Evolutionary conservation across 2,329 filamentous ascomycete species (phyloP).

Genomic region (Fusarium newnesense): DNA sequence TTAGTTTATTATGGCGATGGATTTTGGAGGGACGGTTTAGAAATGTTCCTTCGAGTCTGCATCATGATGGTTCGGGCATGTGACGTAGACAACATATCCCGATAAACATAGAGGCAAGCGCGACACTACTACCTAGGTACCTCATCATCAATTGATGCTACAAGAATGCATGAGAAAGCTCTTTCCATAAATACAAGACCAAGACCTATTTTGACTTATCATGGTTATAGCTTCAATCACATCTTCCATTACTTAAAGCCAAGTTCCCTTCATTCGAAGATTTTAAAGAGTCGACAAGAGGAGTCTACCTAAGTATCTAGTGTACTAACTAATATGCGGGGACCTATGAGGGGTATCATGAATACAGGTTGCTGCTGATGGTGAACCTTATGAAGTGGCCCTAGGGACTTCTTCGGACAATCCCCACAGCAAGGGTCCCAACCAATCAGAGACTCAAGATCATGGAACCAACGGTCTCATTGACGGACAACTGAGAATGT

Average conservation of each 20-base stretch:
- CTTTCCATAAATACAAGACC: neutral
- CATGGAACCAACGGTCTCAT: constrained; percentile 1
- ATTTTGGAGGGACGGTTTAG: neutral
- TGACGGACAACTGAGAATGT: constrained; percentile 6
- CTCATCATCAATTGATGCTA: neutral
- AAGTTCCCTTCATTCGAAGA: neutral
- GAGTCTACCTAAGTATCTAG: neutral
- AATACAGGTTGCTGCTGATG: neutral
- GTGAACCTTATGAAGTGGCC: constrained; percentile 7
- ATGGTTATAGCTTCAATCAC: neutral
- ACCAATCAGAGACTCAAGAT: constrained; percentile 23
- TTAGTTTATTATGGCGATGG: neutral
- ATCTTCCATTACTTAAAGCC: neutral
- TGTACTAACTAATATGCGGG: neutral
- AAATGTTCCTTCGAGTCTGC: neutral
- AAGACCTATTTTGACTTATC: neutral
- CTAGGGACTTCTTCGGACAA: neutral
- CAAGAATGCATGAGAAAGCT: neutral
- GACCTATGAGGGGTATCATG: neutral
- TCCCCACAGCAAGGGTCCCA: neutral
- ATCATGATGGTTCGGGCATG: constrained; percentile 26
- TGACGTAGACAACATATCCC: constrained; percentile 28
- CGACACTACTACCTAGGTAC: neutral
- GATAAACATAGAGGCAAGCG: neutral
- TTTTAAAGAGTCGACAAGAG: neutral